Evolutionary conservation across 345 rosid species (phyloP).

Genomic region (Camelina laxa): DNA sequence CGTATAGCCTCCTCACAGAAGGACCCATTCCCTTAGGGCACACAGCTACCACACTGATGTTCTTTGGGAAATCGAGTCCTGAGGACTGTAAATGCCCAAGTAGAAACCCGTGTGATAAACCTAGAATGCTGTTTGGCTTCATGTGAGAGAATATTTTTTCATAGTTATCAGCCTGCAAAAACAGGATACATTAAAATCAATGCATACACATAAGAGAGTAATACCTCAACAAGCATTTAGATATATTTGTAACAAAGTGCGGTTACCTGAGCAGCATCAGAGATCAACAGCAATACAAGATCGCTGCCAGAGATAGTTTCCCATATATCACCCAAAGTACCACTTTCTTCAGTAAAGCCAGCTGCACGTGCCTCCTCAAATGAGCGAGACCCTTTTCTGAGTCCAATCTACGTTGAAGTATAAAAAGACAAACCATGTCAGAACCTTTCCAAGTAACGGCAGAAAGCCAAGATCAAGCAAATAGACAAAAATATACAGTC

Average conservation of each 20-base stretch:
- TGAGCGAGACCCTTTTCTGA: constrained; percentile 85
- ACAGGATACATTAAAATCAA: not conserved
- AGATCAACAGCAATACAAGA: constrained; percentile 83
- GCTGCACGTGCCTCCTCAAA: constrained; percentile 90
- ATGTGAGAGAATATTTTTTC: constrained; percentile 81
- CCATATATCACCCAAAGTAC: constrained; percentile 88
- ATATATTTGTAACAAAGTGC: not conserved
- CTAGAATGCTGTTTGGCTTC: constrained; percentile 95
- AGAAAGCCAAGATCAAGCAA: constrained; percentile 1
- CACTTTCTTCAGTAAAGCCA: constrained; percentile 83
- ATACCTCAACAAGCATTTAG: not conserved
- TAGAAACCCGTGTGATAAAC: constrained; percentile 94
- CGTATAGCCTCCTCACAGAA: constrained; percentile 88
- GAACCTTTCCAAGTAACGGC: not conserved
- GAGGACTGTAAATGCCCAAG: constrained; percentile 79
- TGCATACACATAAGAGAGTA: constrained; percentile 1
- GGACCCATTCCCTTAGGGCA: constrained; percentile 96
- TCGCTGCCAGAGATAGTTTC: constrained; percentile 90
- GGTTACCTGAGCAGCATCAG: constrained; percentile 93
- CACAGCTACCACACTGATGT: constrained; percentile 80
- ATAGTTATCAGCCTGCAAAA: constrained; percentile 80
- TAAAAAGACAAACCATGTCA: constrained; percentile 16
- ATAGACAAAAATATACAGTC: not conserved
- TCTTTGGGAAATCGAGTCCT: constrained; percentile 82
- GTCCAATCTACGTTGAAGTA: constrained; percentile 62